phyloP scores from a whole-genome alignment of 2,329 filamentous ascomycete genomes.

The Calonectria hongkongensis region DNA sequence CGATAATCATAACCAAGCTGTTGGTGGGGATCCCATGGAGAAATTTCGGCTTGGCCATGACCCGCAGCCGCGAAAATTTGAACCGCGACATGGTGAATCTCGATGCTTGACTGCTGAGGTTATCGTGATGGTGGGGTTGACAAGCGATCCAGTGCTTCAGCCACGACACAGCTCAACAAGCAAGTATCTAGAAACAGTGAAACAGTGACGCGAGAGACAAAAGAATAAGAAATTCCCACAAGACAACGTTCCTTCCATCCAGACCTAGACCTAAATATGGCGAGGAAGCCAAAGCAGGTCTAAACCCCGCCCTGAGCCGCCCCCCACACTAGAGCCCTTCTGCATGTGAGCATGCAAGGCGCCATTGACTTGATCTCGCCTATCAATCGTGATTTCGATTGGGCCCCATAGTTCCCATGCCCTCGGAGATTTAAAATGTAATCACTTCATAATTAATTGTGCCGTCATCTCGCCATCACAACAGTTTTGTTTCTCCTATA shows the following conservation, averaged over 20 bases:
- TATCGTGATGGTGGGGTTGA: slow-evolving; percentile 1
- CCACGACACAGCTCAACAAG: neutral
- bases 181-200: neutral
- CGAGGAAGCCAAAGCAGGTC: neutral
- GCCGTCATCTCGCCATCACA: neutral
- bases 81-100: slow-evolving; percentile 47
- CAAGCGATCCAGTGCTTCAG: neutral
- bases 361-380: slow-evolving; percentile 4
- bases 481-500: too few relatives aligned
- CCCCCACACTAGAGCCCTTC: slow-evolving; percentile 2
- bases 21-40: slow-evolving; percentile 58
- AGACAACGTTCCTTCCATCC: neutral
- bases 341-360: slow-evolving; percentile 16
- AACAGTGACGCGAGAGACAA: neutral
- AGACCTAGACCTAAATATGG: slow-evolving; percentile 4
- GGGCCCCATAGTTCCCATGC: neutral
- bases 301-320: slow-evolving; percentile 24
- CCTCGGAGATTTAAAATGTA: neutral
- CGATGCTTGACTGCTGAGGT: neutral
- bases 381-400: neutral
- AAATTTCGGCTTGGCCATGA: slow-evolving; percentile 54
- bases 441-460: neutral
- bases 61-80: slow-evolving; percentile 40
- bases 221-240: too few relatives aligned
- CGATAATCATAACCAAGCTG: slow-evolving; percentile 68